These are phyloP conservation scores for Ogataea ganodermae DNA, from an alignment of 805 yeast species.

Conservation along the genomic window DNA sequence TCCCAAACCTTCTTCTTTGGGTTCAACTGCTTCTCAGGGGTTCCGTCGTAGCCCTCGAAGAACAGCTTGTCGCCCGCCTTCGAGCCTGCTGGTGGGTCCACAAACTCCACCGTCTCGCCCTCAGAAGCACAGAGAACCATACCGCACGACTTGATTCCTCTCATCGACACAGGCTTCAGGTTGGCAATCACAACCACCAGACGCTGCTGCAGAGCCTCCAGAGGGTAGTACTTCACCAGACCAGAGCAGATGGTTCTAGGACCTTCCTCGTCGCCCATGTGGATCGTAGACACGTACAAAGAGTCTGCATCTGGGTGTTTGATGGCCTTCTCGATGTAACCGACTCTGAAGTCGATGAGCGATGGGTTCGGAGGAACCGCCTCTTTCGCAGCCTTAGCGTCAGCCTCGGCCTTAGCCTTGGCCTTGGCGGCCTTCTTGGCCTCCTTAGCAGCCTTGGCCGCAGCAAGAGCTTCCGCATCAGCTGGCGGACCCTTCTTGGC, in stretches of 20 bases:
- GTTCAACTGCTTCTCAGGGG: constrained; percentile 88
- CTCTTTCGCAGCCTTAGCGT: constrained; percentile 48
- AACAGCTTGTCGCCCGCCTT: constrained; percentile 95
- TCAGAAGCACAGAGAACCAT: constrained; percentile 95
- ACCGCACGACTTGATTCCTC: constrained; percentile 93
- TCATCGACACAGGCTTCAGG: constrained; percentile 96
- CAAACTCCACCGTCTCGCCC: constrained; percentile 81
- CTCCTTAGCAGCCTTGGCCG: constrained; percentile 39
- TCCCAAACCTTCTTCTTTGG: constrained; percentile 99
- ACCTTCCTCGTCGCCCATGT: constrained; percentile 94
- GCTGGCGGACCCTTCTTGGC: constrained; percentile 24
- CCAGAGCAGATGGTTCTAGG: constrained; percentile 99
- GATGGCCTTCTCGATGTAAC: constrained; percentile 93
- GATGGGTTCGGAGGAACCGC: constrained; percentile 76
- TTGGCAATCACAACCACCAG: constrained; percentile 90
- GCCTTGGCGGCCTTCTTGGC: constrained; percentile 47
- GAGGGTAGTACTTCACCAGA: constrained; percentile 80
- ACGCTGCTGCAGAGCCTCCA: constrained; percentile 96
- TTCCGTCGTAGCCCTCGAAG: constrained; percentile 87
- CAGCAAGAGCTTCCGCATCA: constrained; percentile 35
- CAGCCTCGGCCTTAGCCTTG: constrained; percentile 58
- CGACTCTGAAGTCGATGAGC: constrained; percentile 89
- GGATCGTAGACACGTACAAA: constrained; percentile 92
- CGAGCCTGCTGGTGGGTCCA: constrained; percentile 90
- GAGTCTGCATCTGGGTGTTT: constrained; percentile 99